These are phyloP conservation scores for Blastocystis sp. DNA, from an alignment of 352 stramenopile species.

Conservation along the genomic window DNA sequence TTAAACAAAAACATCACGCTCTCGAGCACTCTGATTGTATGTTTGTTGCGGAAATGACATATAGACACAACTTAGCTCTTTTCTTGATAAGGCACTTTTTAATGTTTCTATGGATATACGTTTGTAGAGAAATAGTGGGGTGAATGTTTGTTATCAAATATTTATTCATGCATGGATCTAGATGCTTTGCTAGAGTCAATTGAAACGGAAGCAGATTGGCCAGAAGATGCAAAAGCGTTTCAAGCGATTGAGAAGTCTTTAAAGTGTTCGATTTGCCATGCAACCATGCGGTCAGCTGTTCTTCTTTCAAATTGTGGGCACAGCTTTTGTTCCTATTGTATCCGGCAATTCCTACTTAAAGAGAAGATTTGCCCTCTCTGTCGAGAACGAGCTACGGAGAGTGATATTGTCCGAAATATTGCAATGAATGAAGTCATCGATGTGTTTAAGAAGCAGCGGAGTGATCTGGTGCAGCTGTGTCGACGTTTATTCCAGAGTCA, in stretches of 20 bases:
- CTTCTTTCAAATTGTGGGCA: constrained; percentile 38
- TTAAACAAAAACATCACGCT: neutral
- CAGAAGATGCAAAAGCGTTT: neutral
- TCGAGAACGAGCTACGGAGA: constrained; percentile 18
- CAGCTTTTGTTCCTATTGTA: constrained; percentile 57
- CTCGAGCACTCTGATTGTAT: neutral
- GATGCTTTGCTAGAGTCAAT: constrained; percentile 16
- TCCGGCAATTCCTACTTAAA: constrained; percentile 7
- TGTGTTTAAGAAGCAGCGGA: constrained; percentile 8
- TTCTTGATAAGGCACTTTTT: neutral
- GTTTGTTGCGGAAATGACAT: neutral
- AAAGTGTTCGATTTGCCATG: constrained; percentile 45
- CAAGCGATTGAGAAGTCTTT: constrained; percentile 6
- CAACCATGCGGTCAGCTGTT: constrained; percentile 21
- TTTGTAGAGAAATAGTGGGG: neutral
- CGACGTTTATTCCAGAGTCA: neutral
- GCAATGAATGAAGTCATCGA: neutral
- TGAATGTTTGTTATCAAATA: neutral
- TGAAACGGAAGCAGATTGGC: constrained; percentile 45
- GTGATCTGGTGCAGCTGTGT: neutral
- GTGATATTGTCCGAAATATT: constrained; percentile 44
- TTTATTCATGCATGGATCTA: constrained; percentile 24
- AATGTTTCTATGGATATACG: neutral
- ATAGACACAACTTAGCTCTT: neutral
- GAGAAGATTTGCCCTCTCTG: constrained; percentile 56